Evolutionary conservation across 768 basidiomycete species (phyloP).

Genomic region (Leucosporidium scottii): DNA sequence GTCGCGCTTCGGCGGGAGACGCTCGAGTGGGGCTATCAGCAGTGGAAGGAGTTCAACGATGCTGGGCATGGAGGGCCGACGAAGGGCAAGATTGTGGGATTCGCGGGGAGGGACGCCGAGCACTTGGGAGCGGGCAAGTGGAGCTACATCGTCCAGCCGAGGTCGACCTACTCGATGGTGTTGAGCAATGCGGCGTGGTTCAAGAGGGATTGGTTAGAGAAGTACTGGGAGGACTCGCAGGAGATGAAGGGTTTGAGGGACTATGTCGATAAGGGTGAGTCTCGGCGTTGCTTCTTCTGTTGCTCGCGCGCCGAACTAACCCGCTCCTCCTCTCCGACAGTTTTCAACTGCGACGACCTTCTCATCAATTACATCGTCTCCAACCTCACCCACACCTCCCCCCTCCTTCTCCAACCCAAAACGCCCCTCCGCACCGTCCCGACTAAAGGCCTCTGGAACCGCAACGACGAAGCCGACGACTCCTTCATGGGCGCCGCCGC

Average conservation of each 20-base stretch:
- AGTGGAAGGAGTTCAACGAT: constrained; percentile 17
- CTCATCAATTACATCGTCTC: constrained; percentile 35
- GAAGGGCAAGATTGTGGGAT: constrained; percentile 29
- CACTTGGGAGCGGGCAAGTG: constrained; percentile 4
- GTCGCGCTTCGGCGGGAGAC: constrained; percentile 19
- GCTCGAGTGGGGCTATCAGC: constrained; percentile 32
- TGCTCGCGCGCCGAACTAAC: background rate
- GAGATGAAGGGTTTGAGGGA: constrained; percentile 18
- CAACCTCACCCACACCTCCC: constrained; percentile 26
- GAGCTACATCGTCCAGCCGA: constrained; percentile 19
- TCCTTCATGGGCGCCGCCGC: background rate
- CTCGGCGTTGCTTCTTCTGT: background rate
- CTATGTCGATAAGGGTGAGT: constrained; percentile 31
- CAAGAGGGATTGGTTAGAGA: constrained; percentile 21
- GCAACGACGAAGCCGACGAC: background rate
- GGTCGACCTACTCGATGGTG: constrained; percentile 26
- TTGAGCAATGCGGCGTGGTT: constrained; percentile 33
- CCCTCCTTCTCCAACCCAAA: constrained; percentile 33
- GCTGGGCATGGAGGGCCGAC: background rate
- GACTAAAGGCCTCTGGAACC: constrained; percentile 25
- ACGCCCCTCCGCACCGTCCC: constrained; percentile 22
- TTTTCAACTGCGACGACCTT: constrained; percentile 36
- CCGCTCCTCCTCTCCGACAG: background rate
- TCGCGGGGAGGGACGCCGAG: constrained; percentile 22
- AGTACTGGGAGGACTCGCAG: constrained; percentile 24